Percentiles rank a stretch among this genome's conserved stretches.
These are phyloP conservation scores for Xerocomus minutiporus DNA, from an alignment of 1,284 basidiomycete species.

Conservation along the genomic window DNA sequence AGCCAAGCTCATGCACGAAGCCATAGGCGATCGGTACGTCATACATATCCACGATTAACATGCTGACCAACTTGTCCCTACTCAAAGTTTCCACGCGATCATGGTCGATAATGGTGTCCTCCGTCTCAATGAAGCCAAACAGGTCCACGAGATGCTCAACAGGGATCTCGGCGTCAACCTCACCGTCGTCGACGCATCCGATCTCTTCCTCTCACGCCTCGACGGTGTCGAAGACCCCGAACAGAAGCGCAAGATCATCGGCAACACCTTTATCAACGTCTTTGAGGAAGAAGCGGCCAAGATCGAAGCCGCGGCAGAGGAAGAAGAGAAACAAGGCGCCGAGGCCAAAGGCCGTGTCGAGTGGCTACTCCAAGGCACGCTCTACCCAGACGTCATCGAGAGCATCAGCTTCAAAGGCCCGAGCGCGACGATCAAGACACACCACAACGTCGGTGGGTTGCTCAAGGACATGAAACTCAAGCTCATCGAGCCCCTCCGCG, in stretches of 20 bases:
- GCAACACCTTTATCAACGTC: constrained; percentile 98
- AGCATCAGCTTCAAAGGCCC: constrained; percentile 99
- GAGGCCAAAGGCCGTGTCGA: constrained; percentile 88
- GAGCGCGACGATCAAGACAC: constrained; percentile 98
- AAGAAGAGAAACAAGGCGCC: constrained; percentile 62
- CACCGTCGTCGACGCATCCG: constrained; percentile 93
- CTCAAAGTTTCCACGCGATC: constrained; percentile 89
- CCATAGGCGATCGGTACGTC: constrained; percentile 88
- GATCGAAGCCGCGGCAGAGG: constrained; percentile 82
- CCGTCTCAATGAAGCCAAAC: constrained; percentile 84
- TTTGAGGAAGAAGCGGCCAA: constrained; percentile 93
- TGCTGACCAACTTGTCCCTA: background rate
- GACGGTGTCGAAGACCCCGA: constrained; percentile 95
- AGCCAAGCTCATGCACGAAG: constrained; percentile 99
- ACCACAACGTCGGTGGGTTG: constrained; percentile 98
- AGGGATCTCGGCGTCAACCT: constrained; percentile 94
- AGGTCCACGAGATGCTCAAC: constrained; percentile 95
- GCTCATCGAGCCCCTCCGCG: constrained; percentile 95
- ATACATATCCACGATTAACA: background rate
- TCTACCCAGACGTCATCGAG: constrained; percentile 99
- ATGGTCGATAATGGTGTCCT: constrained; percentile 99
- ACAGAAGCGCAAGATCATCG: constrained; percentile 96
- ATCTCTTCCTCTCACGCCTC: constrained; percentile 87
- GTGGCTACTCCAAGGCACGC: constrained; percentile 93
- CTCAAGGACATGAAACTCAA: constrained; percentile 99